Percentiles rank a stretch among this genome's conserved stretches.
Evolutionary conservation across 176 grass and related monocot species (phyloP).

Genomic region (Panicum miliaceum): DNA sequence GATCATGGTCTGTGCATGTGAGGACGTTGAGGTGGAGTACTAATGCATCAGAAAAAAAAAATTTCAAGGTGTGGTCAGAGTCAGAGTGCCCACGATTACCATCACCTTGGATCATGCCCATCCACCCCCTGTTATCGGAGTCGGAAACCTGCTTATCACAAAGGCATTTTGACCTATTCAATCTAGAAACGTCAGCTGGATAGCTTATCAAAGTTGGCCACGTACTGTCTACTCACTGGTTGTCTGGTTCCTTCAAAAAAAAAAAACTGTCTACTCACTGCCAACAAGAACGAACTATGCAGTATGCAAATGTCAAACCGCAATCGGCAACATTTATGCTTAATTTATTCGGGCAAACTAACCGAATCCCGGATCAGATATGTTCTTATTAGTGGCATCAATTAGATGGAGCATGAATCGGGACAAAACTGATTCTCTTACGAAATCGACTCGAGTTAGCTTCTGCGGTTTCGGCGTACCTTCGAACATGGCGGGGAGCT

Average conservation of each 20-base stretch:
- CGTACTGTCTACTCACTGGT: background rate
- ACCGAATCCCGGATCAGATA: background rate
- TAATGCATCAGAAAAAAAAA: background rate
- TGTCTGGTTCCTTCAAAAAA: too few relatives aligned
- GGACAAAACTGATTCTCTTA: too few relatives aligned
- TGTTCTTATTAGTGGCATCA: background rate
- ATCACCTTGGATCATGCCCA: background rate
- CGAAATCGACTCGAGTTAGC: background rate
- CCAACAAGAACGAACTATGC: background rate
- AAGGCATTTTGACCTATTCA: background rate
- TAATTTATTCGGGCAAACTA: background rate
- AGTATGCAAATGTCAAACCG: background rate
- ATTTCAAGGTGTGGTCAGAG: background rate
- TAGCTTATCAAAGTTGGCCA: background rate
- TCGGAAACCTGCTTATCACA: background rate
- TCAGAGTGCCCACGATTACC: background rate
- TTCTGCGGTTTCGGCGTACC: slow-evolving; percentile 34
- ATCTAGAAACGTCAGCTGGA: background rate
- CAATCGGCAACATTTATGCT: background rate
- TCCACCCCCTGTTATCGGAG: background rate
- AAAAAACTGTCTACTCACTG: background rate
- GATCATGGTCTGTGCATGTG: background rate
- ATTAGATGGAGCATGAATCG: background rate
- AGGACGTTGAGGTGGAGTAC: background rate
- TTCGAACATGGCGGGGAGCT: slow-evolving; percentile 92